Evolutionary conservation across 2,329 filamentous ascomycete species (phyloP).

Genomic region (Coleophoma cylindrospora): DNA sequence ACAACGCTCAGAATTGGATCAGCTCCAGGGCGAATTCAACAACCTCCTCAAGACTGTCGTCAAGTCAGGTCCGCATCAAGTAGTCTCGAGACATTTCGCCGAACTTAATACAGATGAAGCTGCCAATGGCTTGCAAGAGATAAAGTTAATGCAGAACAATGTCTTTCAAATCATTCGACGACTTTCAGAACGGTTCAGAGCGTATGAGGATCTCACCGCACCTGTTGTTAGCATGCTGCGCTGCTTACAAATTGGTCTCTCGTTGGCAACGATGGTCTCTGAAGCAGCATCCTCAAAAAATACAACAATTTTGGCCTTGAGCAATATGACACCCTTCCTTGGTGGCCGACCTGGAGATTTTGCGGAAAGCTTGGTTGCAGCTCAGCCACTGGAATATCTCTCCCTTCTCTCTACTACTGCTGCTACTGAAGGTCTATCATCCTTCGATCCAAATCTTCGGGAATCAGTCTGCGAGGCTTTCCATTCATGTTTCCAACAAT

Average conservation of each 20-base stretch:
- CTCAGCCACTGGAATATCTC: conserved; percentile 41
- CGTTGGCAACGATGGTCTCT: conserved; percentile 39
- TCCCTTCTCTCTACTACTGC: conserved; percentile 39
- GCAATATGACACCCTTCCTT: conserved; percentile 49
- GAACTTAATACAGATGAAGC: conserved; percentile 24
- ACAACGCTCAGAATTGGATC: conserved; percentile 56
- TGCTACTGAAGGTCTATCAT: conserved; percentile 41
- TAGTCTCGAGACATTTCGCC: conserved; percentile 14
- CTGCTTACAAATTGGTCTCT: conserved; percentile 72
- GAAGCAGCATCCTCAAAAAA: conserved; percentile 4
- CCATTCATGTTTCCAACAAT: conserved; percentile 70
- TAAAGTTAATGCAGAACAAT: conserved; percentile 43
- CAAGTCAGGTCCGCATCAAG: conserved; percentile 10
- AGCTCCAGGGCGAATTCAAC: conserved; percentile 78
- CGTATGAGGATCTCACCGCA: conserved; percentile 79
- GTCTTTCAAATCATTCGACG: conserved; percentile 67
- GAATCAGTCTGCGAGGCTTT: conserved; percentile 61
- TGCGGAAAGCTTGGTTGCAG: conserved; percentile 9
- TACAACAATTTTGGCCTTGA: conserved; percentile 25
- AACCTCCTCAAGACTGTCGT: conserved; percentile 56
- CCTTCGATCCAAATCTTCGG: conserved; percentile 37
- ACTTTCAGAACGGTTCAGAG: conserved; percentile 64
- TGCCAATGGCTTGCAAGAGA: conserved; percentile 31
- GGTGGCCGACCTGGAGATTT: conserved; percentile 30
- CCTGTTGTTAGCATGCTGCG: conserved; percentile 76